A percentile compares a stretch with the other conserved stretches of the same genome.
These are phyloP conservation scores for Fusarium hainanense DNA, from an alignment of 2,329 filamentous ascomycete species.

Conservation along the genomic window DNA sequence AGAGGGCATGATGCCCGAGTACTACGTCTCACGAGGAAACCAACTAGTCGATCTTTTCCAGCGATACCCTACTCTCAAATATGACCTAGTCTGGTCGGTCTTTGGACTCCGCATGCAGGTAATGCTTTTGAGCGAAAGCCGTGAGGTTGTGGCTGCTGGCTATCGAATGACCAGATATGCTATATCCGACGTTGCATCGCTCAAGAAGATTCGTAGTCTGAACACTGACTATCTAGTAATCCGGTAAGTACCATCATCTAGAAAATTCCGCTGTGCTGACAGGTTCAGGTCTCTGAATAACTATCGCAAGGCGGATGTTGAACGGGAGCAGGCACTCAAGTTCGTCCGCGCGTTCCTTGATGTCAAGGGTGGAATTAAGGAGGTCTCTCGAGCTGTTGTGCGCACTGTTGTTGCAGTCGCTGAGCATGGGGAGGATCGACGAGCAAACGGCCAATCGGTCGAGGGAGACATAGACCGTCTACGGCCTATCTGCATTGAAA, in stretches of 20 bases:
- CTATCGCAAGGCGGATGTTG: slow-evolving; percentile 95
- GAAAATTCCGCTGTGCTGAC: slow-evolving; percentile 15
- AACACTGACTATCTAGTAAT: slow-evolving; percentile 95
- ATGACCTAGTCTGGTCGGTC: slow-evolving; percentile 94
- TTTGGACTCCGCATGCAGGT: slow-evolving; percentile 94
- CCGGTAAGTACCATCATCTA: slow-evolving; percentile 47
- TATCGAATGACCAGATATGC: slow-evolving; percentile 95
- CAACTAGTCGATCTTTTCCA: slow-evolving; percentile 97
- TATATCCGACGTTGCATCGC: slow-evolving; percentile 89
- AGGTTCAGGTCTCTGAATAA: slow-evolving; percentile 80
- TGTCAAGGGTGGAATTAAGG: slow-evolving; percentile 89
- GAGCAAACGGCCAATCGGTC: slow-evolving; percentile 74
- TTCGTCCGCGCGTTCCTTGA: slow-evolving; percentile 96
- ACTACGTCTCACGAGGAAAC: slow-evolving; percentile 94
- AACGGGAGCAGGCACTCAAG: slow-evolving; percentile 96
- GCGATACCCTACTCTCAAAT: slow-evolving; percentile 90
- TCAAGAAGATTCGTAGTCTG: slow-evolving; percentile 86
- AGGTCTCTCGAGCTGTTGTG: slow-evolving; percentile 87
- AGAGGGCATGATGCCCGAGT: slow-evolving; percentile 89
- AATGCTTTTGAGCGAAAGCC: slow-evolving; percentile 94
- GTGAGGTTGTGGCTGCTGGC: slow-evolving; percentile 93
- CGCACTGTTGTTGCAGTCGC: slow-evolving; percentile 92
- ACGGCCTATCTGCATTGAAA: slow-evolving; percentile 91
- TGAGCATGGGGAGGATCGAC: slow-evolving; percentile 85
- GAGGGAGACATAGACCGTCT: slow-evolving; percentile 87